These are phyloP conservation scores for Metschnikowia shivogae DNA, from an alignment of 805 yeast species.

Conservation along the genomic window DNA sequence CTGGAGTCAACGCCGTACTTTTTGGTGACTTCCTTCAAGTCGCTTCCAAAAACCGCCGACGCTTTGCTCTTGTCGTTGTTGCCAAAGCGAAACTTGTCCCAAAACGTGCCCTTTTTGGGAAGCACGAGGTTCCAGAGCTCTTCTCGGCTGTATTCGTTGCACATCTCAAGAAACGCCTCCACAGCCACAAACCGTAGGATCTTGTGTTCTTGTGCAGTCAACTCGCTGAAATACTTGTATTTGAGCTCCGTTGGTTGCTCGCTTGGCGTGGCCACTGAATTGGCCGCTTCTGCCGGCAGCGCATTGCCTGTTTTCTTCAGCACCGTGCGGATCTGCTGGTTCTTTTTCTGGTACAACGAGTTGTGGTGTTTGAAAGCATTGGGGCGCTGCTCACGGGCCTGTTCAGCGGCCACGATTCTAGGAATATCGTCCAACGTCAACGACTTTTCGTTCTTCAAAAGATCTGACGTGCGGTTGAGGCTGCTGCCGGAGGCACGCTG, in stretches of 20 bases:
- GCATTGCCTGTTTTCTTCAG: slow-evolving; percentile 5
- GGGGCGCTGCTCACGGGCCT: slow-evolving; percentile 89
- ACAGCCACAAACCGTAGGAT: slow-evolving; percentile 57
- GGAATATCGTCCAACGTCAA: slow-evolving; percentile 95
- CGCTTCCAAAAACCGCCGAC: slow-evolving; percentile 66
- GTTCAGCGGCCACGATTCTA: slow-evolving; percentile 94
- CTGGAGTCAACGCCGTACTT: slow-evolving; percentile 80
- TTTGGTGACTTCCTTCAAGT: slow-evolving; percentile 64
- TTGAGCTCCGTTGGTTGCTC: not conserved
- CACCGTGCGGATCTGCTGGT: slow-evolving; percentile 23
- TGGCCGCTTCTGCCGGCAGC: slow-evolving; percentile 10
- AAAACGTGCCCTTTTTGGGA: slow-evolving; percentile 44
- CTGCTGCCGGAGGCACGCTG: slow-evolving; percentile 28
- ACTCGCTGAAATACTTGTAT: slow-evolving; percentile 57
- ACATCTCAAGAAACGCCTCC: slow-evolving; percentile 42
- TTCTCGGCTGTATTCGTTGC: slow-evolving; percentile 24
- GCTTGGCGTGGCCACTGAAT: not conserved
- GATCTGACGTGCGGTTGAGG: slow-evolving; percentile 62
- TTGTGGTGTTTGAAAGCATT: slow-evolving; percentile 85
- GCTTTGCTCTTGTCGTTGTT: slow-evolving; percentile 24
- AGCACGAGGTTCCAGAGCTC: slow-evolving; percentile 41
- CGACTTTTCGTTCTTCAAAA: slow-evolving; percentile 75
- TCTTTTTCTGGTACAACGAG: slow-evolving; percentile 33
- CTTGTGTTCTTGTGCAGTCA: slow-evolving; percentile 53
- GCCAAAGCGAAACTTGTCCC: slow-evolving; percentile 49